Conservation (phyloP, 2,329 filamentous ascomycete genomes). For the Ophiostoma sp. region DNA sequence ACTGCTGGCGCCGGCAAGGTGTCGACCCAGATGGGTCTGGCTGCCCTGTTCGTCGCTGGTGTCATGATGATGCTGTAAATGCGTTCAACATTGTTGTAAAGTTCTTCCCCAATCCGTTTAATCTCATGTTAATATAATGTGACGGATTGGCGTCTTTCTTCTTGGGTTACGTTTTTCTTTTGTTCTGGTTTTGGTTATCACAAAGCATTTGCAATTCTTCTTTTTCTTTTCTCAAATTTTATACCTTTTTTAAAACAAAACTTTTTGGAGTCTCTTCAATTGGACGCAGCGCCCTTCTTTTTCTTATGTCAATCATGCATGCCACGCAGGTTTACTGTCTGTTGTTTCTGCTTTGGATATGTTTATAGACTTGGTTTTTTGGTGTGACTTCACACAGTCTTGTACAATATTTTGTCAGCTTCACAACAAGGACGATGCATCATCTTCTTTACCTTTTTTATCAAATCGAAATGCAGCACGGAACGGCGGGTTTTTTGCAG, state of each 20-base stretch:
- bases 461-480: neutral
- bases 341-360: neutral
- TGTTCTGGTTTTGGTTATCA: neutral
- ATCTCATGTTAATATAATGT: neutral
- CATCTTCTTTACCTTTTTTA: neutral
- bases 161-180: neutral
- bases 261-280: slow-evolving; percentile 1
- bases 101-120: neutral
- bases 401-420: slow-evolving; percentile 8
- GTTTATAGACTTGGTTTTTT: neutral
- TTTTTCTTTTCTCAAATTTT: neutral
- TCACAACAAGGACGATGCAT: slow-evolving; percentile 9
- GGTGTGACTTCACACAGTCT: neutral
- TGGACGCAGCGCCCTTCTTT: neutral
- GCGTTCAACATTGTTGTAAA: neutral
- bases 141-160: neutral
- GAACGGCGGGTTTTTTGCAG: neutral
- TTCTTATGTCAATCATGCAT: neutral
- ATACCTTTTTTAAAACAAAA: neutral
- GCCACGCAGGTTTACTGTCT: neutral
- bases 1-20: slow-evolving; percentile 28
- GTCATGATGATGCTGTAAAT: slow-evolving; percentile 27
- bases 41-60: slow-evolving; percentile 20
- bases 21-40: slow-evolving; percentile 26
- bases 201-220: slow-evolving; percentile 4